phyloP scores from a whole-genome alignment of 169 alveolate genomes.

The Plasmodium ovale region DNA sequence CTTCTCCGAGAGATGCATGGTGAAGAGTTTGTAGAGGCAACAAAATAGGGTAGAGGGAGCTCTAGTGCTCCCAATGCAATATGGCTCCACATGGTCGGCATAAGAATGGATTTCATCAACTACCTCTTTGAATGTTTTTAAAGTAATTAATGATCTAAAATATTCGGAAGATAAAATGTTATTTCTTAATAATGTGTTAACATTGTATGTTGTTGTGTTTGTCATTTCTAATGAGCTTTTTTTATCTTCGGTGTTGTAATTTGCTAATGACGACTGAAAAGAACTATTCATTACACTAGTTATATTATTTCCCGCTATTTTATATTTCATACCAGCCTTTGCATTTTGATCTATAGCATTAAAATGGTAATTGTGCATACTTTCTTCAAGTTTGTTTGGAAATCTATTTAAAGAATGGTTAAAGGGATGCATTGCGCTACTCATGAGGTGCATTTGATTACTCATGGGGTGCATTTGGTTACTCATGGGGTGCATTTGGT shows the following conservation, averaged over 20 bases:
- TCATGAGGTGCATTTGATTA: slow-evolving; percentile 1
- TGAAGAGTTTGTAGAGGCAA: slow-evolving; percentile 82
- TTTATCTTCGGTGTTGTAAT: slow-evolving; percentile 54
- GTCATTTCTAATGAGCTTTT: slow-evolving; percentile 54
- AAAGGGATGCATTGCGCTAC: background rate
- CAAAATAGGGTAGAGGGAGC: slow-evolving; percentile 87
- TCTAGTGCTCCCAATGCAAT: slow-evolving; percentile 82
- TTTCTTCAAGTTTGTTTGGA: slow-evolving; percentile 23
- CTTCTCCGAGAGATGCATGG: slow-evolving; percentile 82
- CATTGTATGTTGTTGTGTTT: slow-evolving; percentile 82
- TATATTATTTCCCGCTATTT: slow-evolving; percentile 5
- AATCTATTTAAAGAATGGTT: slow-evolving; percentile 21
- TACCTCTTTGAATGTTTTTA: slow-evolving; percentile 78
- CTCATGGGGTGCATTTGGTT: slow-evolving; percentile 3
- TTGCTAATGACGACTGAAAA: slow-evolving; percentile 9
- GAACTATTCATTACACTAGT: slow-evolving; percentile 9
- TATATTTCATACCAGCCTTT: slow-evolving; percentile 8
- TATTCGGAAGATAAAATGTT: slow-evolving; percentile 85
- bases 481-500: background rate
- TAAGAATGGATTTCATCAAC: slow-evolving; percentile 82
- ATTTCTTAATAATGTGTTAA: slow-evolving; percentile 81
- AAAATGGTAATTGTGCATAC: background rate
- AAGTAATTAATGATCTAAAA: slow-evolving; percentile 80
- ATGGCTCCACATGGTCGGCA: slow-evolving; percentile 87
- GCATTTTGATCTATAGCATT: slow-evolving; percentile 18